These are phyloP conservation scores for Cercospora zeina DNA, from an alignment of 2,329 filamentous ascomycete genomes.

Conservation along the genomic window DNA sequence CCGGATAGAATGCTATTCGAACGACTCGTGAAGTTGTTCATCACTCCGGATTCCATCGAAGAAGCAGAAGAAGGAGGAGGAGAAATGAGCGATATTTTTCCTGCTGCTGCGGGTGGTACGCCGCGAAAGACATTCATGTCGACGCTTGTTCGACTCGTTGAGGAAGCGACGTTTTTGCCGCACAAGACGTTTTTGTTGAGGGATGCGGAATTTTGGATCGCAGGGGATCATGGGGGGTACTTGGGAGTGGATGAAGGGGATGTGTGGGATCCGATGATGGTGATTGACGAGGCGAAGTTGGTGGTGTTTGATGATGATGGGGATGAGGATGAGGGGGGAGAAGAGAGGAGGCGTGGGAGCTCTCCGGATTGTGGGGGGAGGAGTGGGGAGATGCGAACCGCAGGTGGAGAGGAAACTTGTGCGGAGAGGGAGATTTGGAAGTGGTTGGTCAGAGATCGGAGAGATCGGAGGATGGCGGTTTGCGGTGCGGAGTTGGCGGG, in stretches of 20 bases:
- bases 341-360: neutral
- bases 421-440: conserved; percentile 15
- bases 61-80: conserved; percentile 27
- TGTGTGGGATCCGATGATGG: conserved; percentile 6
- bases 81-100: conserved; percentile 58
- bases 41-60: conserved; percentile 35
- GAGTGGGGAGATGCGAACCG: conserved; percentile 1
- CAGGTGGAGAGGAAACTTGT: conserved; percentile 5
- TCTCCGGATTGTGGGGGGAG: neutral
- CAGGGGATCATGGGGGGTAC: conserved; percentile 4
- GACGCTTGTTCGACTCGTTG: neutral
- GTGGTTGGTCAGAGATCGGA: conserved; percentile 7
- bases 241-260: conserved; percentile 2
- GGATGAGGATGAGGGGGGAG: neutral
- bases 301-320: conserved; percentile 9
- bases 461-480: conserved; percentile 6
- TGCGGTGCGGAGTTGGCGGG: conserved; percentile 5
- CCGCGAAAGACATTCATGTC: conserved; percentile 54
- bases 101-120: no score
- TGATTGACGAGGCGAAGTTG: conserved; percentile 14
- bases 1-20: conserved; percentile 49
- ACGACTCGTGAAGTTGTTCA: conserved; percentile 44
- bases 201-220: conserved; percentile 59
- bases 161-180: conserved; percentile 59
- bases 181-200: conserved; percentile 64